Conservation (phyloP, 768 basidiomycete genomes). For the Xanthoconium purpureum region DNA sequence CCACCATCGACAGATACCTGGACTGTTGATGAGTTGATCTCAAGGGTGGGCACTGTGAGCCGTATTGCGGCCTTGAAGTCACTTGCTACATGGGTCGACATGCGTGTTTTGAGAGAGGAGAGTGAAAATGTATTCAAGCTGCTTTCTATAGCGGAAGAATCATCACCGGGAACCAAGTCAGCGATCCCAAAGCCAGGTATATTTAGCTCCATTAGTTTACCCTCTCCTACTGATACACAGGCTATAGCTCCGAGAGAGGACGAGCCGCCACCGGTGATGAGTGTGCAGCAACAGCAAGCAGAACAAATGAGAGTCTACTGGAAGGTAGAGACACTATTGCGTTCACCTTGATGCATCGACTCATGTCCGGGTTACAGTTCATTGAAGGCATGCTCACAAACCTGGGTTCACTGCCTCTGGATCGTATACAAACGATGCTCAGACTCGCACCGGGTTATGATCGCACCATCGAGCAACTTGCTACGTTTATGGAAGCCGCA, state of each 20-base stretch:
- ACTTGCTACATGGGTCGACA: conserved; percentile 78
- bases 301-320: conserved; percentile 87
- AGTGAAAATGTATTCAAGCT: conserved; percentile 57
- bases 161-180: conserved; percentile 25
- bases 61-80: conserved; percentile 66
- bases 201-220: neutral
- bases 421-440: conserved; percentile 88
- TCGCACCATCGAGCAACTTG: conserved; percentile 74
- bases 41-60: conserved; percentile 63
- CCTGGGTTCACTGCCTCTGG: conserved; percentile 68
- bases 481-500: conserved; percentile 76
- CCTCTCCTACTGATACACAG: neutral
- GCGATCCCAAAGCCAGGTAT: conserved; percentile 26
- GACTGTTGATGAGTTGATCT: conserved; percentile 67
- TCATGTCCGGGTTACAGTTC: conserved; percentile 46
- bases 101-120: conserved; percentile 76
- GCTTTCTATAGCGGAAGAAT: conserved; percentile 59
- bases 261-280: conserved; percentile 47
- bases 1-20: conserved; percentile 49
- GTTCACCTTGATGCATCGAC: neutral
- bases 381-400: conserved; percentile 92
- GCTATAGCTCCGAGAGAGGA: conserved; percentile 39
- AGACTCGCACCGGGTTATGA: conserved; percentile 82
- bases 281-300: conserved; percentile 69
- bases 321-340: conserved; percentile 52